Conservation (phyloP, 805 yeast genomes). For the Candida caryicola region DNA sequence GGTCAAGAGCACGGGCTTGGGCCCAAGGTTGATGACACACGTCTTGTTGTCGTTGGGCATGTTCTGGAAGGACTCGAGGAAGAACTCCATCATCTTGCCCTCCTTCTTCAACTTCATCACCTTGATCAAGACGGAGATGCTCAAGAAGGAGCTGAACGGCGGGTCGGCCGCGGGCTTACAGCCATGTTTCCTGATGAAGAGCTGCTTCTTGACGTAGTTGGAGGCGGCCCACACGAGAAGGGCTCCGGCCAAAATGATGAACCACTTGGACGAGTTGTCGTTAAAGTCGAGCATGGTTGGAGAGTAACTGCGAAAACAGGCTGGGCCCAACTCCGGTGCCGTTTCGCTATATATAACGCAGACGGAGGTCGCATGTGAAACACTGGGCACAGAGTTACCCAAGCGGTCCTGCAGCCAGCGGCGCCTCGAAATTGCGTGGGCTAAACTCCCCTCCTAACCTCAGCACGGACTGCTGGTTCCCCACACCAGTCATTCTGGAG, state of each 20-base stretch:
- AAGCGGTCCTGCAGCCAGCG: too few relatives aligned
- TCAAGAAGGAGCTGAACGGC: slow-evolving; percentile 1
- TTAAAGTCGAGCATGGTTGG: neutral
- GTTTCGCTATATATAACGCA: too few relatives aligned
- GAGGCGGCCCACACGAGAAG: slow-evolving; percentile 6
- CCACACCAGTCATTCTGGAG: too few relatives aligned
- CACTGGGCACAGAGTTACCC: too few relatives aligned
- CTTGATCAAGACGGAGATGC: slow-evolving; percentile 3
- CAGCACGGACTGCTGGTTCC: too few relatives aligned
- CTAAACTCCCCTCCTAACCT: too few relatives aligned
- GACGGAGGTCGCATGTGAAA: too few relatives aligned
- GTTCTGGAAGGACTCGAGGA: slow-evolving; percentile 7
- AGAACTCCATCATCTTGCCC: slow-evolving; percentile 25
- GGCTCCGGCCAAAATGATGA: slow-evolving; percentile 9
- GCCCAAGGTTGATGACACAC: neutral
- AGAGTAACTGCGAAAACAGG: too few relatives aligned
- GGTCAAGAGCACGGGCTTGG: slow-evolving; percentile 15
- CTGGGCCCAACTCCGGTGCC: too few relatives aligned
- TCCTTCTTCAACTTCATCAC: slow-evolving; percentile 17
- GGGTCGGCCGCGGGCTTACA: slow-evolving; percentile 9
- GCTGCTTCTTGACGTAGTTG: slow-evolving; percentile 4
- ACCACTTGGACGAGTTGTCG: slow-evolving; percentile 9
- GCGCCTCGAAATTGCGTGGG: too few relatives aligned
- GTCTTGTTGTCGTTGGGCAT: neutral
- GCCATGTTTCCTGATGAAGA: slow-evolving; percentile 12